Evolutionary conservation across 2,329 filamentous ascomycete species (phyloP).

Genomic region (Coniella lustricola): DNA sequence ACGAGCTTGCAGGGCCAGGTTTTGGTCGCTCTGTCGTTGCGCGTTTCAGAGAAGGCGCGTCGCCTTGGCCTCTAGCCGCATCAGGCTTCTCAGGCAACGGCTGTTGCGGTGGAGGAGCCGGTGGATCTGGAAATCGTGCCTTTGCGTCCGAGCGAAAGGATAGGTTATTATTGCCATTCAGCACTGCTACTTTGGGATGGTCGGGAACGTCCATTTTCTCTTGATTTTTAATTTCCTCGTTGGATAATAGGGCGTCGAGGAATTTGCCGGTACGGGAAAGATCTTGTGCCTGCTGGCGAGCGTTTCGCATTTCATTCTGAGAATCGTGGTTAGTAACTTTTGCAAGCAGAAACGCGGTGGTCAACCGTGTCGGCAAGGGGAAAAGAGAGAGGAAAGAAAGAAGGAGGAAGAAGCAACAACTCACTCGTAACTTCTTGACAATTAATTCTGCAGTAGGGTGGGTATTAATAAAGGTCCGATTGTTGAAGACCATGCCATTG

Average conservation of each 20-base stretch:
- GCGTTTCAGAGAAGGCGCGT: constrained; percentile 61
- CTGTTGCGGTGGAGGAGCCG: constrained; percentile 86
- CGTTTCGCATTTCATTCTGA: constrained; percentile 83
- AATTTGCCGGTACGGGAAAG: constrained; percentile 77
- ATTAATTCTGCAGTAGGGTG: constrained; percentile 77
- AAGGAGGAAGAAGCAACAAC: too few species aligned
- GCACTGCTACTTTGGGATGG: constrained; percentile 37
- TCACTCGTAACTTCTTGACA: constrained; percentile 76
- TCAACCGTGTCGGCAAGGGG: background rate
- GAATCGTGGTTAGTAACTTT: constrained; percentile 14
- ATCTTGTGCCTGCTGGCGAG: constrained; percentile 81
- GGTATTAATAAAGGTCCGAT: constrained; percentile 15
- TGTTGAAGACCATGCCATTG: constrained; percentile 45
- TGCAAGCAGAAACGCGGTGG: constrained; percentile 19
- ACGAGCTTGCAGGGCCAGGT: constrained; percentile 42
- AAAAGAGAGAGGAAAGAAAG: too few species aligned
- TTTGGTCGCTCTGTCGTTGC: constrained; percentile 69
- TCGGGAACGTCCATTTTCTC: constrained; percentile 46
- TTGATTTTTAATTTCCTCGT: constrained; percentile 57
- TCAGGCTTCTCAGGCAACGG: constrained; percentile 92
- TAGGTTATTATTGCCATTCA: constrained; percentile 43
- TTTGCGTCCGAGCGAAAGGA: constrained; percentile 67
- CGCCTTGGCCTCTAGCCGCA: constrained; percentile 39
- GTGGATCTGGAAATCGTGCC: constrained; percentile 83
- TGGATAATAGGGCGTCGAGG: constrained; percentile 66